Conservation (phyloP, 306 rosid species). For the Mucuna pruriens region DNA sequence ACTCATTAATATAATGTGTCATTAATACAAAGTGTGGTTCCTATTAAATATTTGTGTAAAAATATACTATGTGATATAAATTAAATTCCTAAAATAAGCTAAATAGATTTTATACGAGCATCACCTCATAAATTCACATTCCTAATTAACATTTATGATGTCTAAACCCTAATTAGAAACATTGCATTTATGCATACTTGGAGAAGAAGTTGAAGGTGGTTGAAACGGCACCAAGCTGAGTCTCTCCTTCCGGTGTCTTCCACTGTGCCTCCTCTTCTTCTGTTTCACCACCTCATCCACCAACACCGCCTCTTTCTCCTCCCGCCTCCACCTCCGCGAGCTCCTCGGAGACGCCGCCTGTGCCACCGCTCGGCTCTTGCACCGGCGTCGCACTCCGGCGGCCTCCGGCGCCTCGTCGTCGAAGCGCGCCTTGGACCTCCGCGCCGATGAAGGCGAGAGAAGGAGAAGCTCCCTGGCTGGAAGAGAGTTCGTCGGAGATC, state of each 20-base stretch:
- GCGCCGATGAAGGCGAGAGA: constrained; percentile 65
- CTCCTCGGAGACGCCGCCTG: constrained; percentile 76
- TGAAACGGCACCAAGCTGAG: constrained; percentile 62
- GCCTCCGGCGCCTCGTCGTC: constrained; percentile 57
- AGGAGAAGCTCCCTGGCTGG: constrained; percentile 65
- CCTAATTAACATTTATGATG: neutral
- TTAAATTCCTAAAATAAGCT: neutral
- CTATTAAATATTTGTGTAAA: too few relatives aligned
- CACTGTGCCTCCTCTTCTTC: constrained; percentile 62
- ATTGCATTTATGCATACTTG: constrained; percentile 41
- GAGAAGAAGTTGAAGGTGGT: constrained; percentile 52
- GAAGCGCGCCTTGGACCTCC: constrained; percentile 66
- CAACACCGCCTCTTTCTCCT: constrained; percentile 58
- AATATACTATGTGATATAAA: too few relatives aligned
- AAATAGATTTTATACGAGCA: neutral
- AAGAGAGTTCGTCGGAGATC: constrained; percentile 45
- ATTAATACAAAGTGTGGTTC: too few relatives aligned
- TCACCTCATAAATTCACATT: neutral
- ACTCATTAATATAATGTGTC: neutral
- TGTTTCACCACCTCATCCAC: constrained; percentile 65
- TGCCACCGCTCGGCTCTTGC: constrained; percentile 56
- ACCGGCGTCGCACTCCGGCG: constrained; percentile 48
- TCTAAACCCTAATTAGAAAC: neutral
- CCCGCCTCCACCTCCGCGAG: constrained; percentile 66
- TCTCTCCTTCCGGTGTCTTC: constrained; percentile 72